A percentile compares a stretch with the other conserved stretches of the same genome.
Evolutionary conservation across 1,284 basidiomycete genomes (phyloP).

Genomic region (Irpex rosettiformis): DNA sequence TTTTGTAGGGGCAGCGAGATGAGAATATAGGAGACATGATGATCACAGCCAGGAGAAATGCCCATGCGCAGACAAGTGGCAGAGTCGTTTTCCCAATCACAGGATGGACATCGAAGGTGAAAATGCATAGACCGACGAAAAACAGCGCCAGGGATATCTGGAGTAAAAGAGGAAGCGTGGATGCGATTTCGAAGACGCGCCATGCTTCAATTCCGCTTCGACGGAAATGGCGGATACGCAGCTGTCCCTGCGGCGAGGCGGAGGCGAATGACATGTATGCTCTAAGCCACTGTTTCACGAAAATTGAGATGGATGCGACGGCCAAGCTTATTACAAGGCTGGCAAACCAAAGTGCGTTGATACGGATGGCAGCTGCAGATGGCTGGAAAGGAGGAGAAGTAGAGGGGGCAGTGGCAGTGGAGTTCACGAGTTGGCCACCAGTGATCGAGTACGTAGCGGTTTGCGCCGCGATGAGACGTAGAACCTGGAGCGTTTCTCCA

Average conservation of each 20-base stretch:
- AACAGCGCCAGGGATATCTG: constrained; percentile 14
- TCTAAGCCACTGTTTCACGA: constrained; percentile 18
- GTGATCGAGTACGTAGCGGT: too few relatives aligned
- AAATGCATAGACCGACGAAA: constrained; percentile 14
- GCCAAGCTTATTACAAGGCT: constrained; percentile 14
- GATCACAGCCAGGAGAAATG: background rate
- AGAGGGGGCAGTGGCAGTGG: background rate
- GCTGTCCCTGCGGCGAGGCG: background rate
- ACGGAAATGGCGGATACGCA: constrained; percentile 9
- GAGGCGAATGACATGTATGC: constrained; percentile 3
- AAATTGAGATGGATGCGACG: constrained; percentile 15
- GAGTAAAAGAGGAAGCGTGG: constrained; percentile 15
- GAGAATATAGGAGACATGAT: background rate
- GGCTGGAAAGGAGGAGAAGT: background rate
- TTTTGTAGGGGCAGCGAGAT: constrained; percentile 1
- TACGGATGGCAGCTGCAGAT: background rate
- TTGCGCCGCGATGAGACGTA: too few relatives aligned
- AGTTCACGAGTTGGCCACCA: background rate
- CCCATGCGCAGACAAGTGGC: background rate
- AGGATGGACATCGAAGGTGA: constrained; percentile 9
- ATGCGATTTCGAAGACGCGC: constrained; percentile 12
- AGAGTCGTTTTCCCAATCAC: constrained; percentile 2
- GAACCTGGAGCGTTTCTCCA: too few relatives aligned
- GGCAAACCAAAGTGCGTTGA: constrained; percentile 16
- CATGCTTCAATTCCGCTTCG: constrained; percentile 4